Evolutionary conservation across 371 early-diverging fungal species (phyloP), one percentile per base, ranked within the genome.

Genomic region (Zopfochytrium polystomum): DNA sequence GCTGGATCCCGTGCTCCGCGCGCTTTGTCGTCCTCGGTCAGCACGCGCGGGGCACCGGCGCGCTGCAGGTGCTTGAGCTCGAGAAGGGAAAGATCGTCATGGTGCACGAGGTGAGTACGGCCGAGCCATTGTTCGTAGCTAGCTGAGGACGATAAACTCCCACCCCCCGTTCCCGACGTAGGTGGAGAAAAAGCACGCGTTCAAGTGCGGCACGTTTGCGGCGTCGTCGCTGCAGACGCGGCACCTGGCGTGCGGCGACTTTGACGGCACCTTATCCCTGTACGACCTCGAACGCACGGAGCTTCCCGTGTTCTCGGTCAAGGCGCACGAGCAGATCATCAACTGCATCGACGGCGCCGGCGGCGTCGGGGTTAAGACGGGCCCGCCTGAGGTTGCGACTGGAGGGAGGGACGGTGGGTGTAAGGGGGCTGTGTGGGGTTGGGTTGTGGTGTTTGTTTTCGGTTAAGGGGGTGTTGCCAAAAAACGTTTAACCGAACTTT

Each of bases 161-260:
- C n/a, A 38, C 20, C 23, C 20, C 25, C 23, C 3, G 48, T 61
- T 42, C 25, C 0, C 6, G 3, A 44, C 13, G 49, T 67, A 63
- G 72, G 67, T 59, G 23, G 80, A 69, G 71, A 82, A 84, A 60
- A 62, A 71, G 55, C 60, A 76, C 42, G 74, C 87, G 26, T 68
- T 88, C 68, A 83, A 87, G 74, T 84, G 89, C 70, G 68, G 81
- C 4, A 83, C 89, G 0, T 83, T 89, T 47, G 83, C 80, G 2
- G 84, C 84, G 0, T 77, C 85, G 2, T 65, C 80, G 7, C 66
- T 83, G 5, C 71, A 72, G 18, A 43, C 68, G 20, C 80, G 87
- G 26, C 82, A 86, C 35, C 60, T 90, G 31, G 85, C 88, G 4
- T 87, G 88, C 0, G 92, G 92, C 18, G 85, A 87, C 63, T 89